Conservation (phyloP, 768 basidiomycete genomes). For the Clavulina sp. region DNA sequence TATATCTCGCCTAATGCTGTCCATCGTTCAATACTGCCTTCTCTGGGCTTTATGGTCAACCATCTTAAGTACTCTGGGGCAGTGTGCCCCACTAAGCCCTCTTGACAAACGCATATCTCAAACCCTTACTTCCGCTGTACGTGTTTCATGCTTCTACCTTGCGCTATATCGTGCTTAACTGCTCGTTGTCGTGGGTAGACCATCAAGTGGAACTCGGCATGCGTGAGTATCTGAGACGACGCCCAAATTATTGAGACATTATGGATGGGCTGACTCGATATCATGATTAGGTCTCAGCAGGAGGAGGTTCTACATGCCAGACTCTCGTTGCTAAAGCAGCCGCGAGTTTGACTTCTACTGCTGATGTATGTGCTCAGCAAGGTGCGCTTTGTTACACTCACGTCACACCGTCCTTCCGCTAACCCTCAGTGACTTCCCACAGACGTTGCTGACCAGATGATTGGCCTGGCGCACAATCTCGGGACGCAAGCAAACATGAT, state of each 20-base stretch:
- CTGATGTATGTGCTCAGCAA: background rate
- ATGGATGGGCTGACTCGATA: background rate
- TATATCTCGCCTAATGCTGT: too few relatives aligned
- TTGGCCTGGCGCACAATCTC: slow-evolving; percentile 6
- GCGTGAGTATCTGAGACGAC: background rate
- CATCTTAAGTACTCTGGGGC: too few relatives aligned
- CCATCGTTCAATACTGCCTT: too few relatives aligned
- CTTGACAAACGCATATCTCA: background rate
- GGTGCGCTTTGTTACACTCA: background rate
- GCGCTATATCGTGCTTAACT: background rate
- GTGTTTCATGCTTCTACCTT: background rate
- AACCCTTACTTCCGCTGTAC: background rate
- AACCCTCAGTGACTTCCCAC: background rate
- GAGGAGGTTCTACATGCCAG: background rate
- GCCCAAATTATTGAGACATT: too few relatives aligned
- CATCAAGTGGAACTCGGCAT: background rate
- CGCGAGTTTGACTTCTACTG: background rate
- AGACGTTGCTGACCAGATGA: slow-evolving; percentile 7
- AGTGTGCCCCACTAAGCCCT: too few relatives aligned
- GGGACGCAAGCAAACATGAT: slow-evolving; percentile 26
- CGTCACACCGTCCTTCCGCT: background rate
- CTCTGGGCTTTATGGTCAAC: too few relatives aligned
- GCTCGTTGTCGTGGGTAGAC: background rate
- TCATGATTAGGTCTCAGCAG: background rate
- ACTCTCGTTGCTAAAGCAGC: background rate